Conservation (phyloP, 2,329 filamentous ascomycete genomes). For the Colletotrichum lupini region DNA sequence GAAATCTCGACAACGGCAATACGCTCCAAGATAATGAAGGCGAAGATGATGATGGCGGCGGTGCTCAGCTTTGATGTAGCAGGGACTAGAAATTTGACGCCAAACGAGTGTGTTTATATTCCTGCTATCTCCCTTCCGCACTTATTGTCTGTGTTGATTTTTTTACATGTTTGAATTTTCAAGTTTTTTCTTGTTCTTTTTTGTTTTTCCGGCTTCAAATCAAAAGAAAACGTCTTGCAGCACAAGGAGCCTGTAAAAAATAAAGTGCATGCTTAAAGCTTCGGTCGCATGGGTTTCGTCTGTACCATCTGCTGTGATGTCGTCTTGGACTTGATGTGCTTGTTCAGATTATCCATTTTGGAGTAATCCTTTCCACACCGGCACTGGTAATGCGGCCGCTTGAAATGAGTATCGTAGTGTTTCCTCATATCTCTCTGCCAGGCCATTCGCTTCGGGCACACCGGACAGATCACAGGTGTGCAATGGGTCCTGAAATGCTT, state of each 20-base stretch:
- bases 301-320: no score
- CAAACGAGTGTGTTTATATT: neutral
- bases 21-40: neutral
- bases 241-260: no score
- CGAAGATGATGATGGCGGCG: neutral
- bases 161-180: neutral
- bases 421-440: constrained; percentile 1
- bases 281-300: neutral
- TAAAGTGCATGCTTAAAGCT: neutral
- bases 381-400: neutral
- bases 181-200: neutral
- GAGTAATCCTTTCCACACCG: neutral
- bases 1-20: neutral
- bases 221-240: no score
- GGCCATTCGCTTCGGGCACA: neutral
- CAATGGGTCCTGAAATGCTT: neutral
- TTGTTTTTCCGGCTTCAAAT: neutral
- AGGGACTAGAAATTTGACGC: neutral
- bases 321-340: neutral
- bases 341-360: neutral
- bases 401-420: constrained; percentile 1
- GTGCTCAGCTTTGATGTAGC: neutral
- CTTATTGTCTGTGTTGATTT: neutral
- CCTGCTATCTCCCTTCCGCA: neutral
- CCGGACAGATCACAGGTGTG: neutral